Evolutionary conservation across 2,329 filamentous ascomycete species (phyloP).

Genomic region (Penicillium sp.): DNA sequence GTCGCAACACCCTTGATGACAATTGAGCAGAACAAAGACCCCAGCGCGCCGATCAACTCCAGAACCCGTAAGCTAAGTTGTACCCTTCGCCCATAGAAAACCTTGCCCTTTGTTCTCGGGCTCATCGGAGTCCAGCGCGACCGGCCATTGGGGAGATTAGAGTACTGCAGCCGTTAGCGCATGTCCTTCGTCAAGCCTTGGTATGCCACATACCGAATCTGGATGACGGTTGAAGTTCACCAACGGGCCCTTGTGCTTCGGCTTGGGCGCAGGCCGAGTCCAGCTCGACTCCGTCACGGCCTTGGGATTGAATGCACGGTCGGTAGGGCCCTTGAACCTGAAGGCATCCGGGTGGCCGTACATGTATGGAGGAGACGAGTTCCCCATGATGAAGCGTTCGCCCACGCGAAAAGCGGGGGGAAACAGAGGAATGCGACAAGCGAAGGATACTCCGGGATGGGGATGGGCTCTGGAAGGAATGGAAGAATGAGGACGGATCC

Average conservation of each 20-base stretch:
- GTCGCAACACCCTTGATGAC: constrained; percentile 71
- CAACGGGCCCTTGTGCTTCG: constrained; percentile 74
- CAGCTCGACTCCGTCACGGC: constrained; percentile 81
- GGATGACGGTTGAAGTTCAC: constrained; percentile 85
- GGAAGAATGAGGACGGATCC: constrained; percentile 22
- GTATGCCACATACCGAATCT: constrained; percentile 63
- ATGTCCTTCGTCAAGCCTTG: not conserved
- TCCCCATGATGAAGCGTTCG: constrained; percentile 52
- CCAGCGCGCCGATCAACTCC: constrained; percentile 71
- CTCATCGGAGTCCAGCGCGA: constrained; percentile 70
- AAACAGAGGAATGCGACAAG: constrained; percentile 30
- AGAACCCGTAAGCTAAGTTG: constrained; percentile 72
- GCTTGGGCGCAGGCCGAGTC: constrained; percentile 62
- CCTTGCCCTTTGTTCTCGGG: constrained; percentile 69
- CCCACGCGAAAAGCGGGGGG: constrained; percentile 42
- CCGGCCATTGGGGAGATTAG: constrained; percentile 65
- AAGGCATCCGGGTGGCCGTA: constrained; percentile 66
- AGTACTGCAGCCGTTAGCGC: constrained; percentile 38
- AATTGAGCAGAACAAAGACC: constrained; percentile 76
- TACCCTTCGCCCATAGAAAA: constrained; percentile 70
- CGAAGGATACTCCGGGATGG: constrained; percentile 20
- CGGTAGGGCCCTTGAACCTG: constrained; percentile 57
- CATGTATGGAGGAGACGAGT: constrained; percentile 70
- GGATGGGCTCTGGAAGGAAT: constrained; percentile 27
- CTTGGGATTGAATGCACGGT: constrained; percentile 79